These are phyloP conservation scores for Leersia perrieri DNA, from an alignment of 176 grass and related monocot genomes.

Conservation along the genomic window DNA sequence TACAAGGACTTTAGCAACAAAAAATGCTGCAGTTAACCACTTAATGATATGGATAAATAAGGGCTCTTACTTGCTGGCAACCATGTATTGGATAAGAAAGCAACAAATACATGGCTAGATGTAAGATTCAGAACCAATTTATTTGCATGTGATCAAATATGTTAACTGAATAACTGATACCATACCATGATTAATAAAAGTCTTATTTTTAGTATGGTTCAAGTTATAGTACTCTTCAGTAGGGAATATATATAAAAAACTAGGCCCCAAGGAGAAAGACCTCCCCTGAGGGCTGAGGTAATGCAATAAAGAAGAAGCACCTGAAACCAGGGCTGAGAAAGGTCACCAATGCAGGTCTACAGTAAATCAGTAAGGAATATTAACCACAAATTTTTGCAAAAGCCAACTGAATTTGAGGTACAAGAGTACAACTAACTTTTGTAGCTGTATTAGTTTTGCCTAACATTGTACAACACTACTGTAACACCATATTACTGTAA, in stretches of 20 bases:
- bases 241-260: too few species aligned
- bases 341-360: too few species aligned
- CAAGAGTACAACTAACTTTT: not conserved
- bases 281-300: too few species aligned
- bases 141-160: not conserved
- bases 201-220: not conserved
- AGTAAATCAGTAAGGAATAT: not conserved
- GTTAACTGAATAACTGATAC: not conserved
- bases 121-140: not conserved
- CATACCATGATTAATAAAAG: not conserved
- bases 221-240: not conserved
- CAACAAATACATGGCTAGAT: not conserved
- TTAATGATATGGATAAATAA: not conserved
- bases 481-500: not conserved
- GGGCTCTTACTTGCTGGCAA: not conserved
- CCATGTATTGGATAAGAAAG: not conserved
- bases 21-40: not conserved
- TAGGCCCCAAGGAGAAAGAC: too few species aligned
- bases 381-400: not conserved
- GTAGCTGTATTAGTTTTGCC: not conserved
- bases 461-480: not conserved
- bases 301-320: too few species aligned
- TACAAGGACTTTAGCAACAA: not conserved
- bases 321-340: too few species aligned
- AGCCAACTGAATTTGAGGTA: not conserved